Base-by-base conservation (phyloP, 2,329 filamentous ascomycete genomes). In the Bipolaris sorokiniana region DNA sequence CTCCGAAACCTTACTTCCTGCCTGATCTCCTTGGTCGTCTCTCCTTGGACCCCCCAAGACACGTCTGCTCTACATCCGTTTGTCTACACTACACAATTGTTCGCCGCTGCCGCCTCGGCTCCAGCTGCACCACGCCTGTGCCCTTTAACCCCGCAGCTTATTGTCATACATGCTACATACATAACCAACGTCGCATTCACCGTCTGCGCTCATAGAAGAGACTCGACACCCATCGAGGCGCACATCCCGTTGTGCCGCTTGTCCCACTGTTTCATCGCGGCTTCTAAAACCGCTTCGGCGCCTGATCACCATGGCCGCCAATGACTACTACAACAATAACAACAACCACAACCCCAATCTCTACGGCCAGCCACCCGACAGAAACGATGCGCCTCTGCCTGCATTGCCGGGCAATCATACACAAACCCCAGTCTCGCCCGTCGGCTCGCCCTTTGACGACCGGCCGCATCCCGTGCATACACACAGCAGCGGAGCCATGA, bases 311-410 rank as follows among this genome's bases (percentile, higher is more conserved):
- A 82, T 82, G 80, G 79, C 80, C 44, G 74, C 79, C 54, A 80
- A 81, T 76, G 85, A 89, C 67, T 90, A 90, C 77, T 90, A 90
- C 63, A 80, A 28, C 22, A 44, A 28, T 9, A 28, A 45, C 41
- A 45, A 28, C 52, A 80, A 80, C 76, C 84, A 89, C 67, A 90
- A 90, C 77, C 90, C 90, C 62, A 80, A 69, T 16, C 77, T 71
- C 16, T 78, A 78, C 61, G 56, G 48, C 15, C 64, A 59, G 38
- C 61, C 56, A 10, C 60, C 65, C 51, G 49, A 50, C 41, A 60
- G 50, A n/a, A 56, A 58, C 65, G 77, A 82, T 58, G 70, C 73
- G 45, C 73, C 77, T 34, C 67, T 78, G 53, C 66, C 75, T 51
- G 54, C 74, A 53, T 48, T 74, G 59, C 70, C 76, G 2, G 58